Percentiles rank a stretch among this genome's conserved stretches.
Evolutionary conservation across 1,284 basidiomycete species (phyloP).

Genomic region (Apiotrichum sp.): DNA sequence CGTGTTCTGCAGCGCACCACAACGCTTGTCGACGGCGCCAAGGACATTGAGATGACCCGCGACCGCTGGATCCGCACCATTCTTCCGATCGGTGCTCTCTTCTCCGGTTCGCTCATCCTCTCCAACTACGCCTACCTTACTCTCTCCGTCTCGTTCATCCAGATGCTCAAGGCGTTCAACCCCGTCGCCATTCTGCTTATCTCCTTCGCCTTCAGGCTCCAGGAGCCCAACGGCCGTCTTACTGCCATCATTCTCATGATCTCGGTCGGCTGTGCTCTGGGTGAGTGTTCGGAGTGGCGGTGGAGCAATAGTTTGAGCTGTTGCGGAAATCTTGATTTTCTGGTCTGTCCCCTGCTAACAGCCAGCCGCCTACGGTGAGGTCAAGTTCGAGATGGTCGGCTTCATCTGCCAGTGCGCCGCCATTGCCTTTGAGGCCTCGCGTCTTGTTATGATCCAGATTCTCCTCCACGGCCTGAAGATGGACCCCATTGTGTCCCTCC

Average conservation of each 20-base stretch:
- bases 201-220: conserved; percentile 81
- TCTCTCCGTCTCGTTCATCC: conserved; percentile 86
- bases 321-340: conserved; percentile 57
- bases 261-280: conserved; percentile 82
- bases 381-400: conserved; percentile 54
- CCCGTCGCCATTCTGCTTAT: conserved; percentile 93
- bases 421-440: conserved; percentile 55
- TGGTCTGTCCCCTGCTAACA: conserved; percentile 58
- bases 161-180: conserved; percentile 99
- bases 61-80: conserved; percentile 81
- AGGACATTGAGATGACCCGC: conserved; percentile 77
- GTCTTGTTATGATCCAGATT: conserved; percentile 93
- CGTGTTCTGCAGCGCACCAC: conserved; percentile 84
- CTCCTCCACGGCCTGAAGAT: conserved; percentile 93
- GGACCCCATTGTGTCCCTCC: conserved; percentile 91
- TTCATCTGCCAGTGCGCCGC: conserved; percentile 79
- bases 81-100: conserved; percentile 85
- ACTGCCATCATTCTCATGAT: conserved; percentile 71
- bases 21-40: conserved; percentile 75
- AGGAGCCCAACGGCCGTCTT: conserved; percentile 77
- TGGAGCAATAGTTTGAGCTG: too few relatives aligned
- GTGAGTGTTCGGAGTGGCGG: conserved; percentile 49
- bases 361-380: conserved; percentile 19
- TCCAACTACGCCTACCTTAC: conserved; percentile 93
- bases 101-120: conserved; percentile 83